Percentiles rank a stretch among this genome's conserved stretches.
Conservation (phyloP, 2,329 filamentous ascomycete genomes). For the Lasiodiplodia gonubiensis region DNA sequence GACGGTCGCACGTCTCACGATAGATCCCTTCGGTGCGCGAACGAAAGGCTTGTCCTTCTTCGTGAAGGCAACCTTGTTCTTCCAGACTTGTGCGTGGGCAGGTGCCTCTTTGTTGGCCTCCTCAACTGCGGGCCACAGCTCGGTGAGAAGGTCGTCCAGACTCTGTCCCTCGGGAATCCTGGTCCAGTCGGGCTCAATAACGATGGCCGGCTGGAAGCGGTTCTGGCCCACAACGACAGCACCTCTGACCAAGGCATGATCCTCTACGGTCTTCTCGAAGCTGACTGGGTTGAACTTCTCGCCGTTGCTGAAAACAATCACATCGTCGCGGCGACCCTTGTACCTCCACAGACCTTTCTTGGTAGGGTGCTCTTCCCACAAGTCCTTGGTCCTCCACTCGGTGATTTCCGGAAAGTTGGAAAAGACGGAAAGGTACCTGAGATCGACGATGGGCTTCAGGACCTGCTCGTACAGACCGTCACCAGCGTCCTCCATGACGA, state of each 20-base stretch:
- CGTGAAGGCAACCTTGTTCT: constrained; percentile 51
- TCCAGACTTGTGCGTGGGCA: constrained; percentile 51
- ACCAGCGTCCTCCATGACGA: constrained; percentile 36
- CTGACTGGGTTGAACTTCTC: constrained; percentile 36
- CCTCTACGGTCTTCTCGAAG: constrained; percentile 35
- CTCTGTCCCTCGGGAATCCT: constrained; percentile 25
- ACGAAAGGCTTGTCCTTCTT: constrained; percentile 52
- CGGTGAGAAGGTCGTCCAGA: constrained; percentile 43
- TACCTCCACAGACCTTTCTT: constrained; percentile 32
- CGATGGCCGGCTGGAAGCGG: constrained; percentile 38
- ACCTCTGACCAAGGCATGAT: constrained; percentile 37
- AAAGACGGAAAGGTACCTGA: constrained; percentile 30
- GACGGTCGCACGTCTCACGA: constrained; percentile 50
- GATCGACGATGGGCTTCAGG: constrained; percentile 25
- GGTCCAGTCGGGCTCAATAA: constrained; percentile 38
- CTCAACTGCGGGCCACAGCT: constrained; percentile 54
- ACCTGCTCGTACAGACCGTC: constrained; percentile 33
- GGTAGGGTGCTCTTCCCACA: constrained; percentile 32
- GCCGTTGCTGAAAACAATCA: constrained; percentile 33
- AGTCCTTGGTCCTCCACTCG: constrained; percentile 33
- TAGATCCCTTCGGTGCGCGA: constrained; percentile 54
- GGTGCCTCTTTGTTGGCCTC: constrained; percentile 50
- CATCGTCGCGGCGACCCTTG: constrained; percentile 34
- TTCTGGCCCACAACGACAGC: constrained; percentile 42
- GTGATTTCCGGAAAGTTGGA: constrained; percentile 30